phyloP scores from a whole-genome alignment of 306 rosid genomes.

The Inga leiocalycina region DNA sequence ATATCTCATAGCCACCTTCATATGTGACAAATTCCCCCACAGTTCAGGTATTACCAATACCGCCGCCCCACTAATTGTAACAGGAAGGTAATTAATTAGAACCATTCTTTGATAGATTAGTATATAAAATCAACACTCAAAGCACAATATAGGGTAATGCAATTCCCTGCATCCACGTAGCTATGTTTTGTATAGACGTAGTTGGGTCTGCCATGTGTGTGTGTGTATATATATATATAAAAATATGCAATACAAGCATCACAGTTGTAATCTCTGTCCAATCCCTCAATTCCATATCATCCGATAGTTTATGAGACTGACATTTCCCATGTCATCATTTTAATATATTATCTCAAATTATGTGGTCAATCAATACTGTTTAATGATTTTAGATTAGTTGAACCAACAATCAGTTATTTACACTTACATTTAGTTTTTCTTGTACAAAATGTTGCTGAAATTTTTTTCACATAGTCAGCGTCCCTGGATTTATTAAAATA shows the following conservation, averaged over 20 bases:
- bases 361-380: not conserved
- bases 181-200: no score
- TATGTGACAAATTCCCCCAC: not conserved
- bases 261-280: not conserved
- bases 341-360: not conserved
- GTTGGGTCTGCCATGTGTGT: not conserved
- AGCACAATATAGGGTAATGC: no score
- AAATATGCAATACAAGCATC: not conserved
- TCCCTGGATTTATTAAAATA: not conserved
- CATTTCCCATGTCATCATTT: not conserved
- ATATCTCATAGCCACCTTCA: not conserved
- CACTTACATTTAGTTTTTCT: not conserved
- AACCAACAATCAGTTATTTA: no score
- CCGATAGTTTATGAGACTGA: not conserved
- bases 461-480: not conserved
- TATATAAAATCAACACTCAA: no score
- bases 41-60: not conserved
- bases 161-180: no score
- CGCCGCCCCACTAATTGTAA: not conserved
- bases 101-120: not conserved
- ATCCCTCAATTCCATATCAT: not conserved
- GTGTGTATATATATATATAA: no score
- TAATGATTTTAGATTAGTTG: no score
- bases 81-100: not conserved
- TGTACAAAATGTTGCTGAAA: not conserved